These are phyloP conservation scores for Lophiotrema nucula DNA, from an alignment of 495 filamentous ascomycete genomes.

Conservation along the genomic window DNA sequence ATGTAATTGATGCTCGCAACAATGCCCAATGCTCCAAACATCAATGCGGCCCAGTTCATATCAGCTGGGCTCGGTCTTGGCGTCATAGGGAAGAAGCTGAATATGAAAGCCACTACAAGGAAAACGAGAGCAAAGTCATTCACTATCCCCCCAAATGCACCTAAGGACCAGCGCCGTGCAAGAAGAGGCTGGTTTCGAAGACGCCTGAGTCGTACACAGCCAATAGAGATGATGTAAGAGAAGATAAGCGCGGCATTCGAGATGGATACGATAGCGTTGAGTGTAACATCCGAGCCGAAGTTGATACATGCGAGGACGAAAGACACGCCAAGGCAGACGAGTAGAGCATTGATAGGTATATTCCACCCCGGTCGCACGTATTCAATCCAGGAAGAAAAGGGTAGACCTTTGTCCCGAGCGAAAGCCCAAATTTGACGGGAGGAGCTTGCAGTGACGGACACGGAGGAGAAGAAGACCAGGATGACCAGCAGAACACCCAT, in stretches of 20 bases:
- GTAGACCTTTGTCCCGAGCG: conserved; percentile 24
- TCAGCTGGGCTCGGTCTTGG: conserved; percentile 7
- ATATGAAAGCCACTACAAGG: conserved; percentile 21
- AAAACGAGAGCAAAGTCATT: conserved; percentile 29
- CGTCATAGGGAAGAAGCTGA: conserved; percentile 25
- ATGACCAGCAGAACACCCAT: conserved; percentile 18
- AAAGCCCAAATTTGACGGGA: conserved; percentile 30
- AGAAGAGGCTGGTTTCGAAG: conserved; percentile 15
- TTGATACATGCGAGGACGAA: conserved; percentile 55
- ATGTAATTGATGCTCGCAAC: conserved; percentile 18
- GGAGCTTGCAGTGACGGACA: conserved; percentile 12
- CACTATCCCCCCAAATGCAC: conserved; percentile 8
- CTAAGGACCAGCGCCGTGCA: conserved; percentile 12
- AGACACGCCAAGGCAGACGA: conserved; percentile 42
- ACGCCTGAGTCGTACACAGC: conserved; percentile 12
- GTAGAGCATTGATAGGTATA: conserved; percentile 54
- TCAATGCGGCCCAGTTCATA: conserved; percentile 32
- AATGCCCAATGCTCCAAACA: conserved; percentile 29
- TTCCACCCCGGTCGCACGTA: conserved; percentile 42
- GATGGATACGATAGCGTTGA: conserved; percentile 54
- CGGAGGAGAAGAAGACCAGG: conserved; percentile 7
- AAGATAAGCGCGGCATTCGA: conserved; percentile 21
- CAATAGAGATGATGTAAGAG: conserved; percentile 23
- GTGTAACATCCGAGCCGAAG: conserved; percentile 54
- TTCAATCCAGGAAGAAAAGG: conserved; percentile 4